Percentiles rank a stretch among this genome's conserved stretches.
Conservation (phyloP, 2,329 filamentous ascomycete genomes). For the Penicillium fuscoglaucum region DNA sequence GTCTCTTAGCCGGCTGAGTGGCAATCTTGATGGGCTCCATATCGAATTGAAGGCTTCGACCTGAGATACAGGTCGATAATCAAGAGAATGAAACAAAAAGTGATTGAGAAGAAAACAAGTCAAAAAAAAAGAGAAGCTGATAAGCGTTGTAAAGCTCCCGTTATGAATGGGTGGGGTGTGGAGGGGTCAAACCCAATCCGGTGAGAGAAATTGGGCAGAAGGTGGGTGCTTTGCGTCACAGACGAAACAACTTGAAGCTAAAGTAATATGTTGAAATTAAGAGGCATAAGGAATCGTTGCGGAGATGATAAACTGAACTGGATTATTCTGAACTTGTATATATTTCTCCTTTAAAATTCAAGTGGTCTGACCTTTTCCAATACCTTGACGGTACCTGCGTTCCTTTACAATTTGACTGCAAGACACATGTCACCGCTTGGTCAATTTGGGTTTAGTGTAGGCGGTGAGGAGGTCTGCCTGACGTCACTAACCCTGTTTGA, state of each 20-base stretch:
- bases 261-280: slow-evolving; percentile 11
- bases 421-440: slow-evolving; percentile 7
- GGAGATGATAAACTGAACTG: background rate
- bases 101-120: slow-evolving; percentile 2
- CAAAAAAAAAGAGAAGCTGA: slow-evolving; percentile 12
- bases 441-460: slow-evolving; percentile 17
- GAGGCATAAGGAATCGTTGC: slow-evolving; percentile 6
- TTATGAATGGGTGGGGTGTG: slow-evolving; percentile 18
- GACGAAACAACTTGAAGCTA: slow-evolving; percentile 4
- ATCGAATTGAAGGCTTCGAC: slow-evolving; percentile 16
- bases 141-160: slow-evolving; percentile 16
- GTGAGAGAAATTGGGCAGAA: slow-evolving; percentile 41
- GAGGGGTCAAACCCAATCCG: slow-evolving; percentile 35
- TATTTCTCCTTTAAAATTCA: too few relatives aligned
- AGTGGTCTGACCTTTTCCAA: background rate
- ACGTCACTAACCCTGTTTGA: background rate
- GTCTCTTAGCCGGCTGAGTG: slow-evolving; percentile 50
- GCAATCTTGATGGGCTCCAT: slow-evolving; percentile 33
- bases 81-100: slow-evolving; percentile 9
- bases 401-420: slow-evolving; percentile 3
- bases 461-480: background rate
- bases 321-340: background rate
- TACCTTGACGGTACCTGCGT: slow-evolving; percentile 7
- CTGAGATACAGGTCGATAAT: slow-evolving; percentile 13
- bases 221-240: slow-evolving; percentile 28